Conservation (phyloP, 2,329 filamentous ascomycete genomes). For the Xylaria sp. region DNA sequence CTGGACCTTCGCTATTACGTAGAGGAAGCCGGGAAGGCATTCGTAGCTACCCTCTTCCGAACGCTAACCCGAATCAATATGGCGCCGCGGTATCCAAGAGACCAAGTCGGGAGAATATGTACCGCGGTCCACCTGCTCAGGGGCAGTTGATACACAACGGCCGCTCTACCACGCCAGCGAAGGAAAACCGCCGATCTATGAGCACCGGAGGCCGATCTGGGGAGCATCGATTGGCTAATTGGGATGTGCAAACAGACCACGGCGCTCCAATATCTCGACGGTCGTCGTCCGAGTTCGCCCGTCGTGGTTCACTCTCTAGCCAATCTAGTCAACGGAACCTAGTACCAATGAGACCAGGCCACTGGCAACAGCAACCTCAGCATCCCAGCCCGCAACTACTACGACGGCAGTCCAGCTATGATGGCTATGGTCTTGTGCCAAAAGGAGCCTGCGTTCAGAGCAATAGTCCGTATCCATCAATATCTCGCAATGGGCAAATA, state of each 20-base stretch:
- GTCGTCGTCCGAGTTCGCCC: conserved; percentile 34
- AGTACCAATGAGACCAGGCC: conserved; percentile 17
- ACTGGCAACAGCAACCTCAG: conserved; percentile 16
- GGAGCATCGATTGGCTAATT: conserved; percentile 29
- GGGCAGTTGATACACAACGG: conserved; percentile 19
- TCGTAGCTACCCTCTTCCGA: conserved; percentile 22
- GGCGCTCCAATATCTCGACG: conserved; percentile 29
- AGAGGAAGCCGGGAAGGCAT: conserved; percentile 38
- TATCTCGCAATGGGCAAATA: conserved; percentile 27
- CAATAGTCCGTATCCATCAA: conserved; percentile 31
- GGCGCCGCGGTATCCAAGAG: conserved; percentile 8
- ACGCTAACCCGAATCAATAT: not conserved
- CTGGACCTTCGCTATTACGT: conserved; percentile 28
- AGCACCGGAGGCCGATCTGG: conserved; percentile 17
- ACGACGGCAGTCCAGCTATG: conserved; percentile 32
- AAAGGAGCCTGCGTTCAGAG: conserved; percentile 22
- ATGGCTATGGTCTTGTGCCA: conserved; percentile 22
- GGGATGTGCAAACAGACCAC: conserved; percentile 36
- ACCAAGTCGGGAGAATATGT: conserved; percentile 25
- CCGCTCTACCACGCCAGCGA: conserved; percentile 26
- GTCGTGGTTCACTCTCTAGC: conserved; percentile 38
- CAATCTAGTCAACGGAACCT: conserved; percentile 31
- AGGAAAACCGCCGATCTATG: conserved; percentile 32
- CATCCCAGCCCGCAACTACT: conserved; percentile 19
- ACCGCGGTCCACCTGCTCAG: conserved; percentile 22